Conservation (phyloP, 1,284 basidiomycete species). For the Pholiota adiposa region DNA sequence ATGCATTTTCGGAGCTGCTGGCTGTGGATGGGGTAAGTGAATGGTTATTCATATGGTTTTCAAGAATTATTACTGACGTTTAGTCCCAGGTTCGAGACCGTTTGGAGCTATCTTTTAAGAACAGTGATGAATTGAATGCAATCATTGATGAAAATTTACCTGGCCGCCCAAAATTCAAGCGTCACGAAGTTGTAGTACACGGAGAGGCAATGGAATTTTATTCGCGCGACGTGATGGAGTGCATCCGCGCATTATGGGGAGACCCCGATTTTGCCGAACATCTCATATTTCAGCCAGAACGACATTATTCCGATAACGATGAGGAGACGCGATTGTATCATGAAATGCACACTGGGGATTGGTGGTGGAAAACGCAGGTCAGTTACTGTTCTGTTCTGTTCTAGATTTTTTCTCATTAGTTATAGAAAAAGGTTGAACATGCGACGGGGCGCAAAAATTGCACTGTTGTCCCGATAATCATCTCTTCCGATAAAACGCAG, state of each 20-base stretch:
- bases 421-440: constrained; percentile 26
- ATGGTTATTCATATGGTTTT: background rate
- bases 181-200: constrained; percentile 9
- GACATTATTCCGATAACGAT: constrained; percentile 11
- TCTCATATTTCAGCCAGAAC: constrained; percentile 10
- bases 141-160: constrained; percentile 16
- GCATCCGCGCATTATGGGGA: constrained; percentile 4
- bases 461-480: constrained; percentile 39
- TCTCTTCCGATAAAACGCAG: constrained; percentile 44
- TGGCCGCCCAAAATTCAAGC: constrained; percentile 8
- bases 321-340: constrained; percentile 8
- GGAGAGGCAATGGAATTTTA: constrained; percentile 11
- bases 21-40: constrained; percentile 25
- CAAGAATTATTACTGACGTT: background rate
- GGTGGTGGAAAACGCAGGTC: constrained; percentile 22
- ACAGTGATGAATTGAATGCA: constrained; percentile 15
- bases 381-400: background rate
- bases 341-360: constrained; percentile 20
- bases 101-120: constrained; percentile 11
- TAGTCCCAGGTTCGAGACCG: constrained; percentile 2
- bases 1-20: constrained; percentile 33
- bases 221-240: constrained; percentile 10
- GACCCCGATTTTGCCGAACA: constrained; percentile 7
- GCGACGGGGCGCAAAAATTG: constrained; percentile 25
- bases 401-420: constrained; percentile 32